Conservation (phyloP, 345 rosid species). For the Rubroshorea leprosula region DNA sequence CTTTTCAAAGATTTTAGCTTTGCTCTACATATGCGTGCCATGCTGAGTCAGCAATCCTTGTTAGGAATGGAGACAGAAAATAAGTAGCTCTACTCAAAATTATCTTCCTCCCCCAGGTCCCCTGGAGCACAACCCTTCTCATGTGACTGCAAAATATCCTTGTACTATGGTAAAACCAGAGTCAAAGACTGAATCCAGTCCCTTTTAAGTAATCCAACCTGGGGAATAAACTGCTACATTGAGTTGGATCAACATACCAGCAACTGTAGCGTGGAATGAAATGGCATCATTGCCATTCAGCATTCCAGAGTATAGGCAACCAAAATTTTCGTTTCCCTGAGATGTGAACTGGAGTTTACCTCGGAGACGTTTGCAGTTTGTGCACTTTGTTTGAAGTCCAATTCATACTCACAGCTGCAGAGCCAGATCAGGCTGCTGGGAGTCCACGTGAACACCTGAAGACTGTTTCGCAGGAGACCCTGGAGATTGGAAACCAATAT, state of each 20-base stretch:
- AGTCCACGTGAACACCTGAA: conserved; percentile 62
- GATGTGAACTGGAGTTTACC: neutral
- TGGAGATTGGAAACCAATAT: conserved; percentile 80
- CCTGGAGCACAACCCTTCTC: conserved; percentile 6
- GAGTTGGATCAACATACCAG: neutral
- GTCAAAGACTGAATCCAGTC: neutral
- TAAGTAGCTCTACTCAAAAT: too few relatives aligned
- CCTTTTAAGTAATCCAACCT: too few relatives aligned
- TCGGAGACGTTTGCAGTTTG: neutral
- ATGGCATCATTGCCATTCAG: too few relatives aligned
- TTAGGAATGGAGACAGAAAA: conserved; percentile 7
- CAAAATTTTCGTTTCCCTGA: neutral
- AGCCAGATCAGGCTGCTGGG: conserved; percentile 94
- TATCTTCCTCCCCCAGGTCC: too few relatives aligned
- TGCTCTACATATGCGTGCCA: neutral
- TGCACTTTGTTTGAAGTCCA: conserved; percentile 1
- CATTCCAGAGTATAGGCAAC: too few relatives aligned
- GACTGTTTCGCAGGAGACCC: conserved; percentile 81
- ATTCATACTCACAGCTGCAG: conserved; percentile 58
- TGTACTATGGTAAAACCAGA: neutral
- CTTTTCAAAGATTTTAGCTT: neutral
- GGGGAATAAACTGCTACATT: neutral
- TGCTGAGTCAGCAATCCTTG: too few relatives aligned
- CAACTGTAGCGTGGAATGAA: too few relatives aligned
- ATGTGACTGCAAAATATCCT: conserved; percentile 2